Conservation (phyloP, 2,329 filamentous ascomycete species). For the Xylaria sp. region DNA sequence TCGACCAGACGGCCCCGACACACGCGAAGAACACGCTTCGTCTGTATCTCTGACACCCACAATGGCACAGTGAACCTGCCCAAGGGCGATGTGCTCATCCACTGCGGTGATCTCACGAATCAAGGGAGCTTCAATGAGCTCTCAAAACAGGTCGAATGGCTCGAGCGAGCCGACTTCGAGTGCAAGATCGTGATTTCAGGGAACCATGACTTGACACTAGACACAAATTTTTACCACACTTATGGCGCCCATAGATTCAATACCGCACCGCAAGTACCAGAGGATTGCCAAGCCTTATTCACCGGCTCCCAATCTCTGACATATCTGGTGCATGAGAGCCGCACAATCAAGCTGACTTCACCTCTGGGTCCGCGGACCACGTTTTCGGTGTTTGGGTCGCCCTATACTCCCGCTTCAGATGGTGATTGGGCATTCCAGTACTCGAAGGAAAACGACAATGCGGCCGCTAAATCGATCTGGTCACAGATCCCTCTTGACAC, state of each 20-base stretch:
- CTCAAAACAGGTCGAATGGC: constrained; percentile 58
- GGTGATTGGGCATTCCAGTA: constrained; percentile 65
- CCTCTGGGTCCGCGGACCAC: constrained; percentile 51
- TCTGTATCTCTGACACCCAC: constrained; percentile 74
- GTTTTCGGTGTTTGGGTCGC: constrained; percentile 67
- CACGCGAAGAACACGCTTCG: constrained; percentile 54
- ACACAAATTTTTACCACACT: constrained; percentile 54
- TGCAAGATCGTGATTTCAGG: constrained; percentile 67
- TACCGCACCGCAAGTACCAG: constrained; percentile 47
- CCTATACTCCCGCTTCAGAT: constrained; percentile 51
- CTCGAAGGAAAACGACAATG: constrained; percentile 22
- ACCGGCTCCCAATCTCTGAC: constrained; percentile 44
- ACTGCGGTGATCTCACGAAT: constrained; percentile 73
- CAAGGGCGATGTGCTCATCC: constrained; percentile 66
- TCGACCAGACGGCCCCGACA: constrained; percentile 6
- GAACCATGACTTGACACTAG: constrained; percentile 71
- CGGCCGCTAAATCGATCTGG: constrained; percentile 44
- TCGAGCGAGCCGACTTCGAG: constrained; percentile 62
- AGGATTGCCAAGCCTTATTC: constrained; percentile 51
- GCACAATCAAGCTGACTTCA: constrained; percentile 49
- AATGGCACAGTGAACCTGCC: constrained; percentile 61
- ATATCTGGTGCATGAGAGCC: constrained; percentile 58
- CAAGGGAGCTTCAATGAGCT: constrained; percentile 59
- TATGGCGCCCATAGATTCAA: constrained; percentile 53
- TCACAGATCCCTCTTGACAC: constrained; percentile 52